phyloP scores from a whole-genome alignment of 495 filamentous ascomycete species.

The Aspergillus indologenus region DNA sequence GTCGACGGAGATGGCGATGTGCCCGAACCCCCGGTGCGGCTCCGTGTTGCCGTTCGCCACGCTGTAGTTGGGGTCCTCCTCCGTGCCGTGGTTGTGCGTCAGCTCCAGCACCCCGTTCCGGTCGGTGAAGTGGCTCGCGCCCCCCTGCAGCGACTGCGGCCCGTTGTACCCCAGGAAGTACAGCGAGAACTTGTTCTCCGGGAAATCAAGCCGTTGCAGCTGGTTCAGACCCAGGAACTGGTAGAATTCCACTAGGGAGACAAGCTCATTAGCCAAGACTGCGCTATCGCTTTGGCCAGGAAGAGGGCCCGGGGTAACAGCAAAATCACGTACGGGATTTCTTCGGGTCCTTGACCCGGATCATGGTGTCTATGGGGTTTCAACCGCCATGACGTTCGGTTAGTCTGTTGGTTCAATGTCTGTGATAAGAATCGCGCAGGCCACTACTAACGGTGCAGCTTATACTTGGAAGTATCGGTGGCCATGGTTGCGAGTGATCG shows the following conservation, averaged over 20 bases:
- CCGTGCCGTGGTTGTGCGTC: constrained; percentile 96
- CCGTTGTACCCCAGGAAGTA: constrained; percentile 59
- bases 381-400: no score
- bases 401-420: no score
- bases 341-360: constrained; percentile 93
- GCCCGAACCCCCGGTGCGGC: constrained; percentile 83
- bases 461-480: constrained; percentile 77
- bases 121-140: constrained; percentile 74
- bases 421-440: not conserved
- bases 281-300: no score
- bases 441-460: constrained; percentile 79
- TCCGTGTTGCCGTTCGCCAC: constrained; percentile 87
- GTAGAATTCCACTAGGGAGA: constrained; percentile 75
- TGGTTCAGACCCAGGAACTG: constrained; percentile 86
- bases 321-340: constrained; percentile 58
- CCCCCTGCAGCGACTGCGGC: constrained; percentile 69
- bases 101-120: constrained; percentile 89
- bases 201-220: constrained; percentile 69
- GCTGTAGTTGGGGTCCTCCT: constrained; percentile 77
- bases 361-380: constrained; percentile 61
- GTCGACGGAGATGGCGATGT: constrained; percentile 84
- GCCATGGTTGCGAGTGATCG: constrained; percentile 62
- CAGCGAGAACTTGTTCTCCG: constrained; percentile 84
- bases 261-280: not conserved
- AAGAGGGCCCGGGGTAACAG: no score